phyloP scores from a whole-genome alignment of 2,329 filamentous ascomycete species.

The Grosmannia penicillata region DNA sequence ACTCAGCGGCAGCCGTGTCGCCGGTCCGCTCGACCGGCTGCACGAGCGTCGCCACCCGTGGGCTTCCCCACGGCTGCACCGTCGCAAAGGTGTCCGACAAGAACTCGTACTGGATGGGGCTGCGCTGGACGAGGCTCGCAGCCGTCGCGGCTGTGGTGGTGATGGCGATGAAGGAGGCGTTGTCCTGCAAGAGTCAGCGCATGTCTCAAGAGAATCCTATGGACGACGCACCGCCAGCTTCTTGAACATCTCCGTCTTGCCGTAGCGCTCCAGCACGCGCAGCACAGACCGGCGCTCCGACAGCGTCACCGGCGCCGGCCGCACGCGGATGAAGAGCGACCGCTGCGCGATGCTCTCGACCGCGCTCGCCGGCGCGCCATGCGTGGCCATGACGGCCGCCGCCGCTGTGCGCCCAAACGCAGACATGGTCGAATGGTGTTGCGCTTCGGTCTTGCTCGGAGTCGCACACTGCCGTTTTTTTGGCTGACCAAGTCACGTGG shows the following conservation, averaged over 20 bases:
- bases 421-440: no score
- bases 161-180: conserved; percentile 34
- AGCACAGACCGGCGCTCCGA: conserved; percentile 40
- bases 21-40: conserved; percentile 7
- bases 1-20: not conserved
- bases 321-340: conserved; percentile 31
- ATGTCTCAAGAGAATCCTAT: no score
- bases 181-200: no score
- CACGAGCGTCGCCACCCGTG: conserved; percentile 9
- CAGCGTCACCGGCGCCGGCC: conserved; percentile 35
- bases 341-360: conserved; percentile 9
- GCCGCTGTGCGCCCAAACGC: not conserved
- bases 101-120: conserved; percentile 32
- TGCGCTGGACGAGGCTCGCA: conserved; percentile 23
- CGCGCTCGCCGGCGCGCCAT: not conserved
- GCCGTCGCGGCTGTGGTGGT: conserved; percentile 25
- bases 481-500: no score
- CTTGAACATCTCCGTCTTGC: conserved; percentile 37
- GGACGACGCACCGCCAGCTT: conserved; percentile 22
- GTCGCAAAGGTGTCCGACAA: conserved; percentile 14
- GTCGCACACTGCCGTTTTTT: no score
- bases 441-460: no score
- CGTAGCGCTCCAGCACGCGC: conserved; percentile 32
- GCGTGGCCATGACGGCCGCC: not conserved
- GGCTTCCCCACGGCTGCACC: conserved; percentile 8